Conservation (phyloP, 2,329 filamentous ascomycete genomes). For the Aspergillus fumigatiaffinis region DNA sequence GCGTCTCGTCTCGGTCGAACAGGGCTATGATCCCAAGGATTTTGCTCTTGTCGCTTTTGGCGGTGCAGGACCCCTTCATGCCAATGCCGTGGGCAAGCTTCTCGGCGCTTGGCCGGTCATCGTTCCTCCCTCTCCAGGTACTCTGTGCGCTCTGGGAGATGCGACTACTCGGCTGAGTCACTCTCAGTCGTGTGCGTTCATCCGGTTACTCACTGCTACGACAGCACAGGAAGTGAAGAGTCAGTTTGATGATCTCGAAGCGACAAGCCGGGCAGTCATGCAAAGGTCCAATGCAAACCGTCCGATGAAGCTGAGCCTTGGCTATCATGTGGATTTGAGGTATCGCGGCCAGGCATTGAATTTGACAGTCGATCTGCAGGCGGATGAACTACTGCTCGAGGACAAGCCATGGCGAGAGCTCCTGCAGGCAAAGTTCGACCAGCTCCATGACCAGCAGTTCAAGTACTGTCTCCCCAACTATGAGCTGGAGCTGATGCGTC, state of each 20-base stretch:
- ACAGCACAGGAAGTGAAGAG: slow-evolving; percentile 30
- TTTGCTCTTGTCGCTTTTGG: slow-evolving; percentile 51
- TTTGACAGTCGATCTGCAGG: slow-evolving; percentile 32
- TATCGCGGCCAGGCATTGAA: slow-evolving; percentile 47
- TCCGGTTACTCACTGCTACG: slow-evolving; percentile 38
- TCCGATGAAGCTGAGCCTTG: slow-evolving; percentile 19
- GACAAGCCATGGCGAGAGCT: slow-evolving; percentile 26
- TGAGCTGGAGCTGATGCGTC: slow-evolving; percentile 48
- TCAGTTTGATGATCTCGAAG: slow-evolving; percentile 34
- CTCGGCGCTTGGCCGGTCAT: slow-evolving; percentile 52
- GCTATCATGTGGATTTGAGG: slow-evolving; percentile 45
- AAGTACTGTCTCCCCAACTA: slow-evolving; percentile 42
- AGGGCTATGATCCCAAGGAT: slow-evolving; percentile 49
- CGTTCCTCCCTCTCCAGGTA: slow-evolving; percentile 49
- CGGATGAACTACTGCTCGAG: slow-evolving; percentile 31
- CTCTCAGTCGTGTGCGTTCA: slow-evolving; percentile 45
- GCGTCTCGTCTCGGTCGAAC: slow-evolving; percentile 49
- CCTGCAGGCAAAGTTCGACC: slow-evolving; percentile 40
- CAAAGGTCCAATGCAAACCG: slow-evolving; percentile 21
- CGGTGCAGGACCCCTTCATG: slow-evolving; percentile 50
- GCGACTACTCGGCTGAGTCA: slow-evolving; percentile 49
- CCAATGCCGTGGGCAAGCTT: slow-evolving; percentile 48
- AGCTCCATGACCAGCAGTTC: slow-evolving; percentile 45
- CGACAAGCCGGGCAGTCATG: slow-evolving; percentile 38
- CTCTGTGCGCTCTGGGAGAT: slow-evolving; percentile 50